Base-by-base conservation (phyloP, 1,139 yeast species). In the Dujonia santamariae region DNA sequence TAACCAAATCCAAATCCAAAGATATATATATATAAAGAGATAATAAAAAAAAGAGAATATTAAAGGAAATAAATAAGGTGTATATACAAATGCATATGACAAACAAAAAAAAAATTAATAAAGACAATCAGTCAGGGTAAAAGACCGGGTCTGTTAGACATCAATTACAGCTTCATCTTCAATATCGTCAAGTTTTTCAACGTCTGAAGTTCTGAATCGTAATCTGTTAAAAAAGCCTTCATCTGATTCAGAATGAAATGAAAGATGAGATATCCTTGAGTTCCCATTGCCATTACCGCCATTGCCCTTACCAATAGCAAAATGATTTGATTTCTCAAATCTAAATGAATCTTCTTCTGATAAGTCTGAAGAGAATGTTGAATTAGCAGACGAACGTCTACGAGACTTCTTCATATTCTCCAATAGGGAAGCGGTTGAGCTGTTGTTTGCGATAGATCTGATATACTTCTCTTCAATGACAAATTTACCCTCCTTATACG, bases 401-500 rank as follows among this genome's bases (percentile, higher is more conserved):
- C 38, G 33, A 14, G 33, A 28, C 13, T 28, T 11, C 22, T 36
- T 36, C 17, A 34, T 22, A 21, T 36, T 36, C 24, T 28, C 31
- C 27, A 36, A 19, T 7, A 36, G 26, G 11, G 38, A 18, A 11
- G 36, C 38, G 12, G 38, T 36, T 13, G 34, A 36, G 20, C 38
- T 32, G 26, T 36, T 36, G 19, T 36, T 36, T 6, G 38, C 32
- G 6, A 36, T 36, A 11, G 17, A 12, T 19, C 29, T 36, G 8
- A 36, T 32, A 21, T 19, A 63, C 27, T 51, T 51, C 35, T 59
- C 62, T 59, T 85, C 95, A 51, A 86, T 77, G 31, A 85, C 90
- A 54, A 63, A 85, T 53, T 81, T 80, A 32, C 88, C 87, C 52
- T 80, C 92, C 54, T 87, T 86, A 55, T 86, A 86, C 40, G 67